phyloP scores from a whole-genome alignment of 2,329 filamentous ascomycete species.

The Endocalyx cinctus region DNA sequence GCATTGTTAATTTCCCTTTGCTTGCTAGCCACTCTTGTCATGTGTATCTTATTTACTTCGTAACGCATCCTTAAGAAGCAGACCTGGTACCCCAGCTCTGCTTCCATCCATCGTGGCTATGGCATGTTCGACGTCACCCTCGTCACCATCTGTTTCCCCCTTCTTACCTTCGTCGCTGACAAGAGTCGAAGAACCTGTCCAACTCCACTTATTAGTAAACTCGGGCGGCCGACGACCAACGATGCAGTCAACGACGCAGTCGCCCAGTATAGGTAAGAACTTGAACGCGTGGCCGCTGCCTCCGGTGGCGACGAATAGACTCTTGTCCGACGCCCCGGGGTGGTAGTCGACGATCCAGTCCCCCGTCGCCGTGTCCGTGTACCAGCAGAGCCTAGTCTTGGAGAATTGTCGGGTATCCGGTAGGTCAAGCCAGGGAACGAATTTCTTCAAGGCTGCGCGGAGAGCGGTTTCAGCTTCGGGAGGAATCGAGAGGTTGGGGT shows the following conservation, averaged over 20 bases:
- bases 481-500: conserved; percentile 46
- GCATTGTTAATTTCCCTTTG: background rate
- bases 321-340: conserved; percentile 52
- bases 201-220: conserved; percentile 56
- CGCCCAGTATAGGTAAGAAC: conserved; percentile 62
- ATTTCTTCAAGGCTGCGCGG: conserved; percentile 53
- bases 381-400: conserved; percentile 67
- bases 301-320: conserved; percentile 58
- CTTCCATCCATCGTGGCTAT: conserved; percentile 51
- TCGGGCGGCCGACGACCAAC: conserved; percentile 39
- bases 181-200: conserved; percentile 48
- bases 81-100: conserved; percentile 42
- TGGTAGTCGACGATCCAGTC: conserved; percentile 71
- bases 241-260: conserved; percentile 55
- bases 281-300: conserved; percentile 66
- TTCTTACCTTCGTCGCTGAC: too few species aligned
- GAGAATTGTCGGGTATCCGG: conserved; percentile 53
- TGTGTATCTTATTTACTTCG: too few species aligned
- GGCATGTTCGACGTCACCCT: conserved; percentile 34
- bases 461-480: conserved; percentile 58
- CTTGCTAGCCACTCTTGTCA: conserved; percentile 2
- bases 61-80: conserved; percentile 43
- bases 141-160: conserved; percentile 24
- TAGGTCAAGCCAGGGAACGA: conserved; percentile 54
- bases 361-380: conserved; percentile 66